A percentile compares a stretch with the other conserved stretches of the same genome.
Conservation (phyloP, 495 filamentous ascomycete species). For the Aspergillus panamensis region DNA sequence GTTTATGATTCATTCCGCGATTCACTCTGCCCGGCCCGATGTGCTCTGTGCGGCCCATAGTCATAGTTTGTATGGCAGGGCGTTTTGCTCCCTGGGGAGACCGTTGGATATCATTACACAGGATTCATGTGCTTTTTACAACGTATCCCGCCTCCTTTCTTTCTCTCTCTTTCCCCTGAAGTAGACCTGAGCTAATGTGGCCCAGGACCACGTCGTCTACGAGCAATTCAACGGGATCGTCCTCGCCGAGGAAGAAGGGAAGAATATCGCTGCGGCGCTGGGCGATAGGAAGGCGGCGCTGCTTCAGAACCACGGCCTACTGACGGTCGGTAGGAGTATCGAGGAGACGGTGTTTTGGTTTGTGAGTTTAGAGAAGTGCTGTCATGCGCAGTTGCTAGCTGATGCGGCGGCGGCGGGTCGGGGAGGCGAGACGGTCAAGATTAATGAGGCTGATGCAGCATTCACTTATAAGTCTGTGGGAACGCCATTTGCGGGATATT, state of each 20-base stretch:
- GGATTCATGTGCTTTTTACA: conserved; percentile 66
- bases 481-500: conserved; percentile 59
- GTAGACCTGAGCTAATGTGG: neutral
- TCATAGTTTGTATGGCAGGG: conserved; percentile 67
- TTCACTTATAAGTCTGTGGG: conserved; percentile 69
- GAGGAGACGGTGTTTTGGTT: conserved; percentile 73
- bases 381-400: conserved; percentile 70
- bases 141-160: conserved; percentile 19
- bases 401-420: conserved; percentile 68
- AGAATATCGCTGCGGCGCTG: conserved; percentile 60
- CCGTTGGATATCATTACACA: conserved; percentile 70
- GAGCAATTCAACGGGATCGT: conserved; percentile 69
- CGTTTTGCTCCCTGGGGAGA: conserved; percentile 64
- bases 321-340: conserved; percentile 54
- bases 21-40: conserved; percentile 69
- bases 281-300: conserved; percentile 67
- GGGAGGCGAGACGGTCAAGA: conserved; percentile 62
- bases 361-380: conserved; percentile 68
- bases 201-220: conserved; percentile 60
- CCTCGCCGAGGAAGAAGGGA: conserved; percentile 65
- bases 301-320: conserved; percentile 65
- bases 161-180: neutral
- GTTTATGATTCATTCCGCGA: conserved; percentile 63
- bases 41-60: conserved; percentile 70
- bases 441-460: conserved; percentile 62